phyloP scores from a whole-genome alignment of 345 rosid species.

The Citrus unshiu region DNA sequence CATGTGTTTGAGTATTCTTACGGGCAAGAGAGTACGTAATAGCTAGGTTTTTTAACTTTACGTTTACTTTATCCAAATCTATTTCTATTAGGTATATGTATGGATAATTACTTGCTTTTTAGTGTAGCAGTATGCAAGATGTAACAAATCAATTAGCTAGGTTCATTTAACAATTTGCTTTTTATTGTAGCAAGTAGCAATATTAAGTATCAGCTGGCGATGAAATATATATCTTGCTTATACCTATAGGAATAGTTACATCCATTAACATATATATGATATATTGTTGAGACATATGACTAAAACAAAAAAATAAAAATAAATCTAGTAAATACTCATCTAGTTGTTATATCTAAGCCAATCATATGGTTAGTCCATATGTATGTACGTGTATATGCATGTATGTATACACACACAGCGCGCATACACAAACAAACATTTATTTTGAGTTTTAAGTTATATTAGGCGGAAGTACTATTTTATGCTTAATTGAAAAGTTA shows the following conservation, averaged over 20 bases:
- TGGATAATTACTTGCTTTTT: background rate
- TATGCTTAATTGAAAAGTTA: no score
- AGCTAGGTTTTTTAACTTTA: background rate
- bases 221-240: background rate
- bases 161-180: background rate
- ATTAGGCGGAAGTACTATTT: fast-evolving
- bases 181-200: background rate
- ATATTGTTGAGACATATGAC: no score
- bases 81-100: background rate
- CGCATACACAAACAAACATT: no score
- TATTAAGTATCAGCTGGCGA: background rate
- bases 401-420: no score
- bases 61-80: background rate
- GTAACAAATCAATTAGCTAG: background rate
- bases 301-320: no score
- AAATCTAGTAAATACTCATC: no score
- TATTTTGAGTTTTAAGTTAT: no score
- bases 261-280: no score
- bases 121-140: background rate
- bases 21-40: background rate
- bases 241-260: background rate
- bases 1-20: background rate
- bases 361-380: no score
- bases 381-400: no score
- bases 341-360: no score